Evolutionary conservation across 495 filamentous ascomycete species (phyloP).

Genomic region (Staphylotrichum longicolle): DNA sequence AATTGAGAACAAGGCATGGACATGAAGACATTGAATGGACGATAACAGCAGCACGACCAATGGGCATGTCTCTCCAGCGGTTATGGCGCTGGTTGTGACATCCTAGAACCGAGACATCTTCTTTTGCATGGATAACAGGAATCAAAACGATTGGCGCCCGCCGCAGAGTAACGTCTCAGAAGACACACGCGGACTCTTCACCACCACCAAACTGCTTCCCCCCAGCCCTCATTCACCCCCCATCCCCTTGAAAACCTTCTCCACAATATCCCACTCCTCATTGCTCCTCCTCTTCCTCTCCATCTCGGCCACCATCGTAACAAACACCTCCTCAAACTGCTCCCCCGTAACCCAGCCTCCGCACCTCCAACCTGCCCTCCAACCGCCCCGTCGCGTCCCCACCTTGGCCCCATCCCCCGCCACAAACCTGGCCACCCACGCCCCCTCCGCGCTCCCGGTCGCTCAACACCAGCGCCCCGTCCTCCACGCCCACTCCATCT

Average conservation of each 20-base stretch:
- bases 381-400: not conserved
- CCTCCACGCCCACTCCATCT: slow-evolving; percentile 7
- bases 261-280: slow-evolving; percentile 9
- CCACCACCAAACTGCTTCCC: not conserved
- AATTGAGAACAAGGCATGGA: too few species aligned
- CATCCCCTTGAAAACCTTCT: not conserved
- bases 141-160: too few species aligned
- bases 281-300: slow-evolving; percentile 22
- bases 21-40: too few species aligned
- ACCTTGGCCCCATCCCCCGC: not conserved
- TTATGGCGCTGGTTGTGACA: too few species aligned
- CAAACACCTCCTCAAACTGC: slow-evolving; percentile 20
- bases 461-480: not conserved
- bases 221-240: not conserved
- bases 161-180: too few species aligned
- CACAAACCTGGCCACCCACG: slow-evolving; percentile 1
- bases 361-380: slow-evolving; percentile 9
- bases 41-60: too few species aligned
- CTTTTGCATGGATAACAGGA: too few species aligned
- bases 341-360: not conserved
- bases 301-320: slow-evolving; percentile 21
- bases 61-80: too few species aligned
- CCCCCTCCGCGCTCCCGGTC: not conserved
- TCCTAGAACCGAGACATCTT: too few species aligned
- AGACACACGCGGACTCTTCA: not conserved